Evolutionary conservation across 176 grass and related monocot genomes (phyloP), one percentile per base, ranked within the genome.

Genomic region (Oryza glaberrima): DNA sequence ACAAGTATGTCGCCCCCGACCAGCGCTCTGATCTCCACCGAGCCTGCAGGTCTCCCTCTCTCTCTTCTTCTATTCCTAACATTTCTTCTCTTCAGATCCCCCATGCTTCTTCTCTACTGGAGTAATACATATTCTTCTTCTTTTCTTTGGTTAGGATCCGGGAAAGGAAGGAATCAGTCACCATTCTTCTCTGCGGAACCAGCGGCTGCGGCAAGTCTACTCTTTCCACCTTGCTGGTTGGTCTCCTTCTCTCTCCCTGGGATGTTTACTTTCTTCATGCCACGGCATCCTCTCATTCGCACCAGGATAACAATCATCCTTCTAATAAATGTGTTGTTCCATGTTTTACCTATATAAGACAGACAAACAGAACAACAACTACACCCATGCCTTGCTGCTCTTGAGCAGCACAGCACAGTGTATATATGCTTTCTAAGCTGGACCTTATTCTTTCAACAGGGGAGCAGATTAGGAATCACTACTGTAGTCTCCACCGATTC

Each of bases 201-300:
- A 98, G 92, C 88, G 95, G 95, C 14, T 98, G 95, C 36, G 95
- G 95, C 86, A 98, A 98, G 73, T 94, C 95, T 56, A 98, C 95
- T 45, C 91, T 98, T 83, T 98, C 95, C 28, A 86, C 95, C 61
- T 84, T 98, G 82, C 89, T 98, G 95, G 95, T 98, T 90, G 34
- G 36, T 79, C n/a, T 76, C 34, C 13, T 34, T 87, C 66, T 16
- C 41, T 41, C 51, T 87, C 9, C 40, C 46, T 17, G 47, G 47
- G 47, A 15, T 58, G 56, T 3, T 32, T 32, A 32, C 30, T 32
- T 32, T 36, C 35, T 36, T 36, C 43, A 40, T 36, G 71, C 44
- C 47, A 61, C 13, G 28, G 6, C 1, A 30, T 11, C 8, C 35
- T 77, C 9, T 71, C 65, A 35, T 14, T 85, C n/a, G 36, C 36